Evolutionary conservation across 768 basidiomycete species (phyloP), one percentile per base, ranked within the genome.

Genomic region (Kwoniella bestiolae): DNA sequence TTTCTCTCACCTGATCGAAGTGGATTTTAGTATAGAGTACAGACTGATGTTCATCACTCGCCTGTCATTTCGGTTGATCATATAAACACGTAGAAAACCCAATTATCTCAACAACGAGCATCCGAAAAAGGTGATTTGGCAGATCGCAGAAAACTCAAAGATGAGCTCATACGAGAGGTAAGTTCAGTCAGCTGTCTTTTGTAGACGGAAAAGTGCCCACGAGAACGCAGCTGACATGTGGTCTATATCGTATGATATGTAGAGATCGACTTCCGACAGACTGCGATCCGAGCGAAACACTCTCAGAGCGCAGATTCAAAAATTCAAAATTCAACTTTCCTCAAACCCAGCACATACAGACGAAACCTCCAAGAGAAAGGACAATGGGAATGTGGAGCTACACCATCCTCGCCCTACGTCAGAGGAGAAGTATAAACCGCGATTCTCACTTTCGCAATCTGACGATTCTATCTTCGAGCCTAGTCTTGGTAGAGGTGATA

Each of bases 211-310:
- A n/a, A n/a, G n/a, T n/a, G n/a, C n/a, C n/a, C n/a, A n/a, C n/a
- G 45, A 47, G 23, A 21, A 21, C 6, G 9, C n/a, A 8, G 8
- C 45, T 8, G n/a, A 47, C 23, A 21, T 11, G 6, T 11, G 5
- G 14, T 11, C 6, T 7, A 21, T 9, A 6, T 47, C 45, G 6
- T 47, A 16, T 11, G 45, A 21, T 21, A 21, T 21, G 35, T 29
- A 61, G 60, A 23, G 49, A 21, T 21, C 49, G 12, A 52, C 60
- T 6, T 46, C 60, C 16, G 50, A 61, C 21, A 51, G 60, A 38
- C 32, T 61, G 12, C 60, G 60, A 16, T 41, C 21, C 7, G 60
- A 61, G 21, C 31, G 60, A 11, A 61, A 61, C 21, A 28, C 28
- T 0, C 23, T 53, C 1, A 16, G 38, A 47, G 46, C 49, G 16